Percentiles rank a stretch among this genome's conserved stretches.
Conservation (phyloP, 1,139 yeast genomes). For the Pichia sp. region DNA sequence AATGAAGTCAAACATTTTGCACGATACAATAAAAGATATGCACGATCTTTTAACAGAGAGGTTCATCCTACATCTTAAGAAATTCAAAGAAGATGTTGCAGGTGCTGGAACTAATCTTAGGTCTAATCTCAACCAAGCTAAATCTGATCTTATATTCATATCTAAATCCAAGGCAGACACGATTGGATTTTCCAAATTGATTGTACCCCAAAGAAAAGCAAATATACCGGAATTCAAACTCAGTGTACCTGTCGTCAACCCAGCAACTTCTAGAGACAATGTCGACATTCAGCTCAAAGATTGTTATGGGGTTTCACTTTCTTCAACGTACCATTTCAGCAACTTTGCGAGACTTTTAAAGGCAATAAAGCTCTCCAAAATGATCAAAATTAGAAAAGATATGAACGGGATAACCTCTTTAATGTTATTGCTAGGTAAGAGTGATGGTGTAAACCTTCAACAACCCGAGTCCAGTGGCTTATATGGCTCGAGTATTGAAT, state of each 20-base stretch:
- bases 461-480: constrained; percentile 4
- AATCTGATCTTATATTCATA: constrained; percentile 40
- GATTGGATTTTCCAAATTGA: constrained; percentile 62
- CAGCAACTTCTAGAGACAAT: constrained; percentile 22
- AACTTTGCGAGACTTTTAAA: constrained; percentile 46
- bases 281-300: constrained; percentile 4
- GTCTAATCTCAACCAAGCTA: too few relatives aligned
- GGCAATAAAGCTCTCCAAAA: constrained; percentile 50
- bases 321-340: constrained; percentile 44
- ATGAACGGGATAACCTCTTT: constrained; percentile 44
- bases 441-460: constrained; percentile 3
- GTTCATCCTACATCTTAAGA: constrained; percentile 43
- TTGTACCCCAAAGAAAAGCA: constrained; percentile 57
- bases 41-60: constrained; percentile 57
- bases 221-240: constrained; percentile 48
- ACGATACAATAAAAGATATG: constrained; percentile 60
- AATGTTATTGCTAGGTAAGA: constrained; percentile 32
- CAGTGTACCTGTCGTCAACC: constrained; percentile 18
- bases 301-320: constrained; percentile 14
- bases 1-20: constrained; percentile 56
- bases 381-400: constrained; percentile 57
- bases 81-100: not conserved
- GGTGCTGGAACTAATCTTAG: too few relatives aligned
- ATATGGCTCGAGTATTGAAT: constrained; percentile 57
- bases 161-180: constrained; percentile 33